A percentile compares a stretch with the other conserved stretches of the same genome.
These are phyloP conservation scores for Phytophthora tentaculata DNA, from an alignment of 352 stramenopile species.

Conservation along the genomic window DNA sequence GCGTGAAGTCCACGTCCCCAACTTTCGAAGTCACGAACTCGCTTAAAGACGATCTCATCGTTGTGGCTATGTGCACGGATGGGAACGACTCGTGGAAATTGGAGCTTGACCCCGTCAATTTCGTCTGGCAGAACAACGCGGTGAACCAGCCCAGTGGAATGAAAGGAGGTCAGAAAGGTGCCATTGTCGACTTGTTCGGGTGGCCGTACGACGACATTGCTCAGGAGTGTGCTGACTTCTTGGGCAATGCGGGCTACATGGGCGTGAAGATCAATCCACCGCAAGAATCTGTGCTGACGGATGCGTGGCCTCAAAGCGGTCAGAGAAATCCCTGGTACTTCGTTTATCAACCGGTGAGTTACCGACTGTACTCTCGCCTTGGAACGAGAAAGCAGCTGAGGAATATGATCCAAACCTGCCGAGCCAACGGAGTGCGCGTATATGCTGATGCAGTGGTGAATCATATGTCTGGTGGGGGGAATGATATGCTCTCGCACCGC, in stretches of 20 bases:
- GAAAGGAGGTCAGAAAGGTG: constrained; percentile 58
- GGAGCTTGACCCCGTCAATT: constrained; percentile 65
- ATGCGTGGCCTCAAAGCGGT: constrained; percentile 42
- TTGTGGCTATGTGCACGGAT: constrained; percentile 38
- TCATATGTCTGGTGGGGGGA: constrained; percentile 58
- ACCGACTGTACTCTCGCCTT: constrained; percentile 62
- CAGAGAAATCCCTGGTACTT: constrained; percentile 78
- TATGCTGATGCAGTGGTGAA: constrained; percentile 71
- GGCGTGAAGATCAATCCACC: constrained; percentile 75
- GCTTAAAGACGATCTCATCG: constrained; percentile 40
- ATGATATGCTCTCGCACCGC: constrained; percentile 51
- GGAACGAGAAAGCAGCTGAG: constrained; percentile 56
- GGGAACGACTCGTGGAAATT: constrained; percentile 31
- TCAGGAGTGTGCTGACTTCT: constrained; percentile 60
- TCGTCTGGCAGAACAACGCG: constrained; percentile 57
- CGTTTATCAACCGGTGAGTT: constrained; percentile 72
- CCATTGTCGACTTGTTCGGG: constrained; percentile 74
- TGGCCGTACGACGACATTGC: constrained; percentile 74
- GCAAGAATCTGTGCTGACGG: constrained; percentile 61
- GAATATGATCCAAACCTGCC: constrained; percentile 73
- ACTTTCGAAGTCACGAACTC: constrained; percentile 29
- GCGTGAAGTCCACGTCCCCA: constrained; percentile 23
- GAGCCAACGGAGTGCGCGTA: constrained; percentile 61
- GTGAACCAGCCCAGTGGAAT: constrained; percentile 43
- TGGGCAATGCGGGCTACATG: constrained; percentile 72